Evolutionary conservation across 495 filamentous ascomycete species (phyloP).

Genomic region (Xylaria scruposa): DNA sequence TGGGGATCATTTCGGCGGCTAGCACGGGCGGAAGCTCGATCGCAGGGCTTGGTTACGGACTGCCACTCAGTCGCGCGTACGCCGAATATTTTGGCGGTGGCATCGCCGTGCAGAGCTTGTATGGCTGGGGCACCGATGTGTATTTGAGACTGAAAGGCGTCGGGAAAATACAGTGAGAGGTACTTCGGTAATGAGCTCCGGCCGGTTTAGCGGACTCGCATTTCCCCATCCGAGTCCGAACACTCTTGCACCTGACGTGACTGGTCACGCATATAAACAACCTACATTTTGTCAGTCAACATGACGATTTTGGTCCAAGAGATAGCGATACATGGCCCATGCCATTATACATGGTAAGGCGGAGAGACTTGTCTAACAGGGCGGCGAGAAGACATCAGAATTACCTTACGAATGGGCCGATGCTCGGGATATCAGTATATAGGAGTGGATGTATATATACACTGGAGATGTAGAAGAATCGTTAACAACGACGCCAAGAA

Average conservation of each 20-base stretch:
- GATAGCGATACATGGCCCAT: background rate
- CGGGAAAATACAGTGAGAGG: slow-evolving; percentile 59
- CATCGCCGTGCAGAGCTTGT: slow-evolving; percentile 91
- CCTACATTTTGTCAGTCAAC: background rate
- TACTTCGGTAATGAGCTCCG: background rate
- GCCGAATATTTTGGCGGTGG: slow-evolving; percentile 98
- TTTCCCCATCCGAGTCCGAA: slow-evolving; percentile 6
- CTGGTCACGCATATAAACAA: background rate
- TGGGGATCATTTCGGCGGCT: slow-evolving; percentile 73
- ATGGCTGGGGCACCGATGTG: slow-evolving; percentile 83
- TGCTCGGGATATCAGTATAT: background rate
- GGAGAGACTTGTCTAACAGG: background rate
- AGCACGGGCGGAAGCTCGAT: slow-evolving; percentile 76
- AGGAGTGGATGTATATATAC: slow-evolving; percentile 6
- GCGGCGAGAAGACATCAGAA: background rate
- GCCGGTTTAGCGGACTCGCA: background rate
- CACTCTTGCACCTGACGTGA: background rate
- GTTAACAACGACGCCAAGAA: background rate
- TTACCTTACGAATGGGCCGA: background rate
- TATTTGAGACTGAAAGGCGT: slow-evolving; percentile 81
- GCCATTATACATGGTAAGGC: background rate
- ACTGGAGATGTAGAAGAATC: background rate
- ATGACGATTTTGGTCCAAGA: background rate
- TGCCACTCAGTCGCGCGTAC: slow-evolving; percentile 91
- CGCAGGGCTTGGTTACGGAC: slow-evolving; percentile 87